These are phyloP conservation scores for Hibiscus mutabilis DNA, from an alignment of 345 rosid species.

Conservation along the genomic window DNA sequence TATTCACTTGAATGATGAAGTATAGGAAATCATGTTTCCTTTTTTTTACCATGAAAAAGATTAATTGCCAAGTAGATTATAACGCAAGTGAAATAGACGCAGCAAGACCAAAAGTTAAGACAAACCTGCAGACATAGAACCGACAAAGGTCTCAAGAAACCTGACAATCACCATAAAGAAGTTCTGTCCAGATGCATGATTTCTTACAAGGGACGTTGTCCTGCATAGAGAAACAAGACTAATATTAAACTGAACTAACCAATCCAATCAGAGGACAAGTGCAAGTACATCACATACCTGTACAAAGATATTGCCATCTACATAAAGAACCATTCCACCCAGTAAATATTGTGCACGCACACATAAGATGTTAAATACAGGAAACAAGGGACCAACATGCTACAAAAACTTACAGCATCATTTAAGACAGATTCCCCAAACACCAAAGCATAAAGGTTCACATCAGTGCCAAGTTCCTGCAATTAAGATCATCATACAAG, in stretches of 20 bases:
- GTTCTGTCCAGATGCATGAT: slow-evolving; percentile 58
- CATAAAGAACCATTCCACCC: slow-evolving; percentile 9
- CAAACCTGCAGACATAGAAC: slow-evolving; percentile 94
- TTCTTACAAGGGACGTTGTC: slow-evolving; percentile 87
- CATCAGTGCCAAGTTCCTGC: slow-evolving; percentile 96
- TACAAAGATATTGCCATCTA: slow-evolving; percentile 98
- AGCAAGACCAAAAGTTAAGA: slow-evolving; percentile 13
- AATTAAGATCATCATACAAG: slow-evolving; percentile 16
- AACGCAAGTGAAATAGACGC: background rate
- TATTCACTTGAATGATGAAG: background rate
- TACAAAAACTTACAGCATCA: slow-evolving; percentile 74
- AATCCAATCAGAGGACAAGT: background rate
- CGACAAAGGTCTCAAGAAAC: slow-evolving; percentile 95
- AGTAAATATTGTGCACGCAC: background rate
- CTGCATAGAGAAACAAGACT: slow-evolving; percentile 44
- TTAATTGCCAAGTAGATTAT: background rate
- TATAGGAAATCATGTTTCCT: background rate
- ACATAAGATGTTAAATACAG: slow-evolving; percentile 13
- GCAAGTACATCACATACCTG: slow-evolving; percentile 49
- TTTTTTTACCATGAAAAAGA: background rate
- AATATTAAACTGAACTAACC: slow-evolving; percentile 10
- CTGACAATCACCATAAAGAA: slow-evolving; percentile 73
- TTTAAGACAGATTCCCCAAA: slow-evolving; percentile 98
- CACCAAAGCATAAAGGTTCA: slow-evolving; percentile 89
- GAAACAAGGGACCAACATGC: slow-evolving; percentile 1